These are phyloP conservation scores for Hamigera avellanea DNA, from an alignment of 495 filamentous ascomycete genomes.

Conservation along the genomic window DNA sequence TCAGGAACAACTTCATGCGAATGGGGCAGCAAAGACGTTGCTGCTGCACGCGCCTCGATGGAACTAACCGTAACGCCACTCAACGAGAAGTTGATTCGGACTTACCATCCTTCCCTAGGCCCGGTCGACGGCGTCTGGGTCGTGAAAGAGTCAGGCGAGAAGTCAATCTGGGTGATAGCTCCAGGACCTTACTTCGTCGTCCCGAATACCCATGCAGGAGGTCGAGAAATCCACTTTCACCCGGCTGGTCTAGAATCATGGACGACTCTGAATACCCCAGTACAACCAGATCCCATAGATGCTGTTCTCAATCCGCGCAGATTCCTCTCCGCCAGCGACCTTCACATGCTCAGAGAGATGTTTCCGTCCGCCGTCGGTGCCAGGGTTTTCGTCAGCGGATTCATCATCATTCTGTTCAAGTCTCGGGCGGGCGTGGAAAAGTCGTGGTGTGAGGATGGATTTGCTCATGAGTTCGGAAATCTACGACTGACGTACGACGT, in stretches of 20 bases:
- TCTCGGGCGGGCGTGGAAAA: slow-evolving; percentile 1
- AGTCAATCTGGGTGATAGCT: not conserved
- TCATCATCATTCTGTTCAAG: slow-evolving; percentile 5
- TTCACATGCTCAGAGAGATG: slow-evolving; percentile 2
- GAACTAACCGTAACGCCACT: not conserved
- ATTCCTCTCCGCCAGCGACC: slow-evolving; percentile 3
- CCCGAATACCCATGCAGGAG: not conserved
- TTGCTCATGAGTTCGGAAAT: slow-evolving; percentile 1
- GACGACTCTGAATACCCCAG: not conserved
- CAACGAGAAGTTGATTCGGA: slow-evolving; percentile 1
- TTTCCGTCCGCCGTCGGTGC: slow-evolving; percentile 4
- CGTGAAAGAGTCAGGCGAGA: slow-evolving; percentile 1
- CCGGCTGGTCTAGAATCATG: not conserved
- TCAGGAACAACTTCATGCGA: not conserved
- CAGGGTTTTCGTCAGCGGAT: slow-evolving; percentile 5
- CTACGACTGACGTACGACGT: slow-evolving; percentile 4
- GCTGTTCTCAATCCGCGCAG: slow-evolving; percentile 3
- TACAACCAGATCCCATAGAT: slow-evolving; percentile 3
- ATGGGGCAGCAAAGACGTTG: not conserved
- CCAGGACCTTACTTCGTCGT: not conserved
- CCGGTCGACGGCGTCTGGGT: not conserved
- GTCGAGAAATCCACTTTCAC: not conserved
- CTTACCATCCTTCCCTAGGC: not conserved
- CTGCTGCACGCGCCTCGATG: not conserved
- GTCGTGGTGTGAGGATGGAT: slow-evolving; percentile 3